Conservation (phyloP, 2,329 filamentous ascomycete species). For the Apiospora phragmitis region DNA sequence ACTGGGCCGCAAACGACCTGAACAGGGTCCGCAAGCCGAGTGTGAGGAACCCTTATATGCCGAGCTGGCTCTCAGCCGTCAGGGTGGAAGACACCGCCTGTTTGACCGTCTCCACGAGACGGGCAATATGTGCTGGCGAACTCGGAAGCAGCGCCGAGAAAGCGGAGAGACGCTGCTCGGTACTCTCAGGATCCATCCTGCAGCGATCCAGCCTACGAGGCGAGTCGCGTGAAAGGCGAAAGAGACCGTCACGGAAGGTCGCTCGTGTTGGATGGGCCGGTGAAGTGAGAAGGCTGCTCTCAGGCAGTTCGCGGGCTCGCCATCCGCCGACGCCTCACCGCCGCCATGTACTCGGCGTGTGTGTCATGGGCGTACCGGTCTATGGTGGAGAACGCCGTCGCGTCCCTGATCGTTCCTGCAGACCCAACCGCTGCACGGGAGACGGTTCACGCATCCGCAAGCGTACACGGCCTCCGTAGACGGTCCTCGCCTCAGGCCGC, state of each 20-base stretch:
- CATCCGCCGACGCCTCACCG: slow-evolving; percentile 53
- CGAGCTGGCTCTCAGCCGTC: slow-evolving; percentile 64
- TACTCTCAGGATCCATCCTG: slow-evolving; percentile 40
- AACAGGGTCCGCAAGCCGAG: slow-evolving; percentile 72
- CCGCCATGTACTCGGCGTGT: slow-evolving; percentile 45
- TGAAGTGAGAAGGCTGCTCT: slow-evolving; percentile 57
- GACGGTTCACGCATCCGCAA: slow-evolving; percentile 25
- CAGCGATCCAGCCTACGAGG: slow-evolving; percentile 38
- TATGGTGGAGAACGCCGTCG: slow-evolving; percentile 41
- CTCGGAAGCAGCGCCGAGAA: slow-evolving; percentile 35
- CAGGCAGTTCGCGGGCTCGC: slow-evolving; percentile 56
- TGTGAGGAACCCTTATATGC: slow-evolving; percentile 67
- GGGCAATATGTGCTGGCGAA: slow-evolving; percentile 37
- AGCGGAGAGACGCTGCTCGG: slow-evolving; percentile 45
- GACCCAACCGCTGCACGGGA: slow-evolving; percentile 25
- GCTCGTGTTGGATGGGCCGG: slow-evolving; percentile 50
- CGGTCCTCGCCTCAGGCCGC: slow-evolving; percentile 55
- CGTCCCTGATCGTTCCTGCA: slow-evolving; percentile 41
- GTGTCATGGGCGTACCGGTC: slow-evolving; percentile 33
- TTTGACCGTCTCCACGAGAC: slow-evolving; percentile 52
- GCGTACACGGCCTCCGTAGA: slow-evolving; percentile 35
- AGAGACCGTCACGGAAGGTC: slow-evolving; percentile 40
- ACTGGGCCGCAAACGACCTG: slow-evolving; percentile 70
- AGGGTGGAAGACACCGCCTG: slow-evolving; percentile 48
- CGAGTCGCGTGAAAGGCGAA: slow-evolving; percentile 36